Base-by-base conservation (phyloP, 805 yeast genomes). In the Danielia oregonensis region DNA sequence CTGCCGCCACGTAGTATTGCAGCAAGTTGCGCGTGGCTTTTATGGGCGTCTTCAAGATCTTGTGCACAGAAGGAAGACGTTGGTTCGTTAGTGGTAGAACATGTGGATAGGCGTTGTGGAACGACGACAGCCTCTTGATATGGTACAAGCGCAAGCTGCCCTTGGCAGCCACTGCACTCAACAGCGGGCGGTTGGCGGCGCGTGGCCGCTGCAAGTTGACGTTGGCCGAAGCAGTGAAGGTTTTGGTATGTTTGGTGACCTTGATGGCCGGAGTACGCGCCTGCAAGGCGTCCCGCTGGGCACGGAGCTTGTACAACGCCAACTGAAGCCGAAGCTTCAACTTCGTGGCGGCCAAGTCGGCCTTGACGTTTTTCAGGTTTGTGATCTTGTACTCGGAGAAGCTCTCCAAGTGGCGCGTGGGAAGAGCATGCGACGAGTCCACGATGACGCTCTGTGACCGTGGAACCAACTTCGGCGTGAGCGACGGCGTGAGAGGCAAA, bases 21-120 rank as follows among this genome's bases (percentile, higher is more conserved):
- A 35, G 34, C 29, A 34, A 25, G 8, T 55, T 50, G 6, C 57
- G 42, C 33, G 44, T 48, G 11, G 64, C 51, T 41, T 62, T 67
- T 35, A 67, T 63, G 22, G 73, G 73, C 2, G 73, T 67, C 36
- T 63, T 63, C 44, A 67, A 57, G 35, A 67, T 67, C 43, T 64
- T 67, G 44, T 61, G 64, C 37, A 67, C 68, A 10, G 71, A 55
- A 17, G 73, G 73, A 23, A 45, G 51, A 26, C 48, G 39, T 22
- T 26, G 13, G 35, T 17, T 35, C 7, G 40, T 21, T 27, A 44
- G 42, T 6, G 48, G 50, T 12, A 40, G 45, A 26, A 26, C 36
- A 24, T 32, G 30, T 11, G 39, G 25, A 33, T 18, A 19, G 19
- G 36, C 26, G 37, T 44, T 48, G 50, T 62, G 60, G 47, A 52